Evolutionary conservation across 2,329 filamentous ascomycete genomes (phyloP).

Genomic region (Fusarium multiceps): DNA sequence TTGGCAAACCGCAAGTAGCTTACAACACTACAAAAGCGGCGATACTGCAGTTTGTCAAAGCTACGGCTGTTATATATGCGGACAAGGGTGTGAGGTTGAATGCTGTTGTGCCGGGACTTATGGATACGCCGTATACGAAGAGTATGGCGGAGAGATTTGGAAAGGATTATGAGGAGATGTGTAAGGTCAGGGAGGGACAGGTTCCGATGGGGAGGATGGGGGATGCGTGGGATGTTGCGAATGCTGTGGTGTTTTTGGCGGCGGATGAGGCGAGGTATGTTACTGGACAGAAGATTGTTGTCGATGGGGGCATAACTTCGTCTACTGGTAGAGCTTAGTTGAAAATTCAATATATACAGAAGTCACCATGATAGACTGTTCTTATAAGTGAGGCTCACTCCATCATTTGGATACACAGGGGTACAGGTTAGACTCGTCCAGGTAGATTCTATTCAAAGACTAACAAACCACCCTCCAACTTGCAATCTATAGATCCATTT

Average conservation of each 20-base stretch:
- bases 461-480: background rate
- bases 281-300: slow-evolving; percentile 65
- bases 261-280: slow-evolving; percentile 70
- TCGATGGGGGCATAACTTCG: slow-evolving; percentile 59
- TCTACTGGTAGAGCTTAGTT: slow-evolving; percentile 50
- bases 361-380: too few relatives aligned
- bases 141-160: slow-evolving; percentile 59
- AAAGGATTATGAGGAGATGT: slow-evolving; percentile 61
- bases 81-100: slow-evolving; percentile 61
- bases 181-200: slow-evolving; percentile 63
- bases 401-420: too few relatives aligned
- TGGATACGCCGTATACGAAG: slow-evolving; percentile 64
- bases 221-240: slow-evolving; percentile 68
- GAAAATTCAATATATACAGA: too few relatives aligned
- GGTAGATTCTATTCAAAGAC: background rate
- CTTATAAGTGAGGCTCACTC: too few relatives aligned
- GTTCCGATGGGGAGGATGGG: slow-evolving; percentile 70
- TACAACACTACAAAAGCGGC: slow-evolving; percentile 65
- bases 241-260: slow-evolving; percentile 66
- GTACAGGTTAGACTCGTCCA: background rate
- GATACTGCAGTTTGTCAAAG: slow-evolving; percentile 62
- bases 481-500: background rate
- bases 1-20: slow-evolving; percentile 61
- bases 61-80: slow-evolving; percentile 63
- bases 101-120: slow-evolving; percentile 66